Evolutionary conservation across 73 alveolate genomes (phyloP).

Genomic region (Breviolum minutum): DNA sequence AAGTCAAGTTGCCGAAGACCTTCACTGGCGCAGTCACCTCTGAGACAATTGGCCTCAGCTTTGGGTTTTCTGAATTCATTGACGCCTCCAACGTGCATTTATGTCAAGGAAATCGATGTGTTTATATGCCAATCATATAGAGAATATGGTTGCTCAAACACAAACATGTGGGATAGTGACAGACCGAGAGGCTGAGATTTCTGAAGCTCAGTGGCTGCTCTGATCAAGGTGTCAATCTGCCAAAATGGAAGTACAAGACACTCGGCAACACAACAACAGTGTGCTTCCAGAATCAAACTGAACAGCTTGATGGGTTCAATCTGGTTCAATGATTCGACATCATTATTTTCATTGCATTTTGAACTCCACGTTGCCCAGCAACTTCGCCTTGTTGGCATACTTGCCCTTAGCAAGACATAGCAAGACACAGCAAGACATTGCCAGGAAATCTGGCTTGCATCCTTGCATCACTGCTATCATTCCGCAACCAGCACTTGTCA

Average conservation of each 20-base stretch:
- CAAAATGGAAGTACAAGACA: too few relatives aligned
- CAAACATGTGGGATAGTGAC: not conserved
- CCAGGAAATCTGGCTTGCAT: too few relatives aligned
- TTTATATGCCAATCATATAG: not conserved
- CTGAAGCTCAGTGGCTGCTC: constrained; percentile 57
- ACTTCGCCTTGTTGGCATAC: constrained; percentile 44
- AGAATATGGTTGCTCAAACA: too few relatives aligned
- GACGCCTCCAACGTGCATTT: not conserved
- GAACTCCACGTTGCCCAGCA: not conserved
- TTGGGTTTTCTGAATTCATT: not conserved
- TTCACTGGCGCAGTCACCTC: constrained; percentile 92
- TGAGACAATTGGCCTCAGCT: constrained; percentile 66
- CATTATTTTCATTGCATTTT: not conserved
- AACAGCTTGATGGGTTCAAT: too few relatives aligned
- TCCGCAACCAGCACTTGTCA: not conserved
- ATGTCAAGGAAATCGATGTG: not conserved
- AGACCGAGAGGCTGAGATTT: constrained; percentile 37
- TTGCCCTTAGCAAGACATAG: not conserved
- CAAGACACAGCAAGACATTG: not conserved
- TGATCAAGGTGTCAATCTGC: constrained; percentile 59
- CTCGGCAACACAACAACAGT: not conserved
- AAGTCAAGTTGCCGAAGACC: constrained; percentile 63
- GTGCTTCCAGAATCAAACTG: not conserved
- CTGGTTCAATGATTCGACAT: too few relatives aligned
- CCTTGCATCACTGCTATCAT: not conserved